Evolutionary conservation across 495 filamentous ascomycete genomes (phyloP), one percentile per base, ranked within the genome.

Genomic region (Bathelium albidoporum): DNA sequence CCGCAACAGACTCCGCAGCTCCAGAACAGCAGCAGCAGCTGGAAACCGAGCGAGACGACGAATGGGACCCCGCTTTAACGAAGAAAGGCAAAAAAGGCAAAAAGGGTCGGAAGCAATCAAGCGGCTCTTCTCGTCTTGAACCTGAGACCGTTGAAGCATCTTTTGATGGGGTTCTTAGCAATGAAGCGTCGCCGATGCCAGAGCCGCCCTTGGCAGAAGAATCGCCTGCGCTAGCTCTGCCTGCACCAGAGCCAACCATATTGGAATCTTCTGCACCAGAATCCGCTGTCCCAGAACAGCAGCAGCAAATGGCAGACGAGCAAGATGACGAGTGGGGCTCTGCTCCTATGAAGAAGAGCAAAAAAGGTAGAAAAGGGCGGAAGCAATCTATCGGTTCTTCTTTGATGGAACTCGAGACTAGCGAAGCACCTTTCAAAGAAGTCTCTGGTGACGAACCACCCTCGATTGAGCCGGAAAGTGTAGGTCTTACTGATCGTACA

Each of bases 11-110:
- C 16, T 41, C 36, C 16, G 36, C 7, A 16, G 36, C 36, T 41
- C 16, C 36, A 41, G 76, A 1, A 39, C 36, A 5, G 20, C 49
- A 39, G 11, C 59, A 16, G 58, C 20, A 9, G 18, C 22, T 3
- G 10, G 22, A 3, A 11, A 26, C 22, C 31, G 31, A 28, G 31
- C 22, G 11, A n/a, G 59, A 61, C 20, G 32, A 39, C 34, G 12
- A 5, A 12, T 26, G 22, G 22, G 58, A n/a, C 22, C 24, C 24
- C 9, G 31, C 58, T 28, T 12, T 9, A n/a, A n/a, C 22, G 18
- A 63, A 63, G 45, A 63, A 63, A 28, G 26, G 49, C 44, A 63
- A 63, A 20, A 63, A 63, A 34, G 61, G 31, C 22, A 63, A 63
- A 34, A 63, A 64, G 34, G 43, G 32, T 7, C 60, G 60, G 24